Percentiles rank a stretch among this genome's conserved stretches.
phyloP scores from a whole-genome alignment of 306 rosid species.

The Lathyrus aphaca region DNA sequence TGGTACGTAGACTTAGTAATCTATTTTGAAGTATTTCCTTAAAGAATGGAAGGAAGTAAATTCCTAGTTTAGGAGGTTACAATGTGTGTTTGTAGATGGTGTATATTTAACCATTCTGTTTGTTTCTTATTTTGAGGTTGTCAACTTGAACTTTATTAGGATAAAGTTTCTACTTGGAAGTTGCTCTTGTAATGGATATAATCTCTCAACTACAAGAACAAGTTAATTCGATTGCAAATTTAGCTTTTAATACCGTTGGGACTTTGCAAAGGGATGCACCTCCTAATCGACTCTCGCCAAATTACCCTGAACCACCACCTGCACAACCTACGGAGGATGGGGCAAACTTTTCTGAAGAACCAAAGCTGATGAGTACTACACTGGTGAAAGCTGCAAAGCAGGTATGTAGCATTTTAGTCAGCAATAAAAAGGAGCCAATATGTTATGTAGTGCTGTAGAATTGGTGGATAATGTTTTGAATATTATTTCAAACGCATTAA shows the following conservation, averaged over 20 bases:
- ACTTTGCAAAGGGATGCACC: slow-evolving; percentile 91
- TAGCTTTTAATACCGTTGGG: slow-evolving; percentile 80
- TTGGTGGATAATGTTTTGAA: not conserved
- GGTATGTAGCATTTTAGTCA: slow-evolving; percentile 46
- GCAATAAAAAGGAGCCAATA: not conserved
- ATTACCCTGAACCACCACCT: slow-evolving; percentile 89
- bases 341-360: slow-evolving; percentile 61
- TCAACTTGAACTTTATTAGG: not conserved
- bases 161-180: slow-evolving; percentile 7
- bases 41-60: not conserved
- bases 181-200: slow-evolving; percentile 63
- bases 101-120: not conserved
- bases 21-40: not conserved
- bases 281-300: slow-evolving; percentile 72
- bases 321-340: slow-evolving; percentile 63
- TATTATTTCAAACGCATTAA: not conserved
- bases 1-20: no score
- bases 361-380: slow-evolving; percentile 72
- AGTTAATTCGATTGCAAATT: slow-evolving; percentile 65
- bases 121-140: slow-evolving; percentile 24
- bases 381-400: slow-evolving; percentile 90
- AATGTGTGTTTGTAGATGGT: not conserved
- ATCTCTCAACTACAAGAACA: slow-evolving; percentile 91
- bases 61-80: not conserved
- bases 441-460: not conserved